Evolutionary conservation across 495 filamentous ascomycete genomes (phyloP).

Genomic region (Haplographium delicatum): DNA sequence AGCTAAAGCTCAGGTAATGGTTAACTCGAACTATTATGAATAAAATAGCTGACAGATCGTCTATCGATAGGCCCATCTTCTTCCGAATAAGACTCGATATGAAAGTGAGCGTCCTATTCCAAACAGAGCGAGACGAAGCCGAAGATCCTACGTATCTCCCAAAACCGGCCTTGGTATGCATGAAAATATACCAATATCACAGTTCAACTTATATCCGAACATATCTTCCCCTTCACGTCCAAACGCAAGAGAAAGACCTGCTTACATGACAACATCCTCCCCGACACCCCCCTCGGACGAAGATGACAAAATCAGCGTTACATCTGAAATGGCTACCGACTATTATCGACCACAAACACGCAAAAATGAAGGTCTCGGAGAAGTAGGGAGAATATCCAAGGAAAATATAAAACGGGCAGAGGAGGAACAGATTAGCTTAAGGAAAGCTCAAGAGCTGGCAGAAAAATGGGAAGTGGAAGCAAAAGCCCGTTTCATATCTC

Average conservation of each 20-base stretch:
- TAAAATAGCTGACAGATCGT: too few species aligned
- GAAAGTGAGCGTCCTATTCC: not conserved
- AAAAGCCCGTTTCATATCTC: not conserved
- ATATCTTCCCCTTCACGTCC: not conserved
- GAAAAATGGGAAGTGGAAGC: slow-evolving; percentile 1
- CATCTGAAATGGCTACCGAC: not conserved
- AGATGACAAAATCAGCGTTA: not conserved
- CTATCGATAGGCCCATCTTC: too few species aligned
- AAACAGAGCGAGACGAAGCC: not conserved
- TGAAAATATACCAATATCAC: not conserved
- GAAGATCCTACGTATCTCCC: not conserved
- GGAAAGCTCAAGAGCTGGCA: not conserved
- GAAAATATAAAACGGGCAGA: not conserved
- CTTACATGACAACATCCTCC: not conserved
- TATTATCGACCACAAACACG: not conserved
- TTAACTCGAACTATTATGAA: too few species aligned
- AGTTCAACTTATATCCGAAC: too few species aligned
- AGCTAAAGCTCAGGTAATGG: not conserved
- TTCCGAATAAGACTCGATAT: too few species aligned
- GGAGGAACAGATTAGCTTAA: not conserved
- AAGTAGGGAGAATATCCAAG: not conserved
- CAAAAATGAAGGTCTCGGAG: not conserved
- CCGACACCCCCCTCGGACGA: not conserved
- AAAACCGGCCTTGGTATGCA: not conserved
- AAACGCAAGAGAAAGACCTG: not conserved